Percentiles rank a stretch among this genome's conserved stretches.
phyloP scores from a whole-genome alignment of 805 yeast genomes.

The Saccharomyces jurei region DNA sequence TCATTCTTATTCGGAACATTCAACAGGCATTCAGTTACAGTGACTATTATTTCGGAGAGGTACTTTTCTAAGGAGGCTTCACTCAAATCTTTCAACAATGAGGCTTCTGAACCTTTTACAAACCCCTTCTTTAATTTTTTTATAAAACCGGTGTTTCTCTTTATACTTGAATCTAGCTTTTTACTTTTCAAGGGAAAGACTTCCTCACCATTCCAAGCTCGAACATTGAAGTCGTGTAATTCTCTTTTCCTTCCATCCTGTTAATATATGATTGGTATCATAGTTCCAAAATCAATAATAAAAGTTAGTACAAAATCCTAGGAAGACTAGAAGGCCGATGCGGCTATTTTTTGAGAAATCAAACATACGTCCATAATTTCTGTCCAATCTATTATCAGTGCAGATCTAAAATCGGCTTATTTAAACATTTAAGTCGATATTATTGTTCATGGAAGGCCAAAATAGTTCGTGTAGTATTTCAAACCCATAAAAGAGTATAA shows the following conservation, averaged over 20 bases:
- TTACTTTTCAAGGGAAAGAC: constrained; percentile 22
- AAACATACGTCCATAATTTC: constrained; percentile 7
- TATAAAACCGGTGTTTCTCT: constrained; percentile 74
- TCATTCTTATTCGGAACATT: constrained; percentile 41
- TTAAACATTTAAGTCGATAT: not conserved
- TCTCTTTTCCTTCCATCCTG: constrained; percentile 22
- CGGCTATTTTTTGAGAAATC: not conserved
- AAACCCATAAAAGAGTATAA: not conserved
- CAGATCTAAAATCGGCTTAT: not conserved
- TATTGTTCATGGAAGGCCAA: not conserved
- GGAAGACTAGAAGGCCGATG: not conserved
- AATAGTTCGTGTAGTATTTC: not conserved
- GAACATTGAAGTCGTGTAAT: constrained; percentile 34
- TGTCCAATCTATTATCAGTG: not conserved
- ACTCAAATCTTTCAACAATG: constrained; percentile 52
- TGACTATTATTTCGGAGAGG: constrained; percentile 56
- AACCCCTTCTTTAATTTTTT: constrained; percentile 56
- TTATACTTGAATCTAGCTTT: constrained; percentile 65
- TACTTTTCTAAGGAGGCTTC: constrained; percentile 66
- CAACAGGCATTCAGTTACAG: constrained; percentile 54
- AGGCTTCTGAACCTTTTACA: constrained; percentile 40
- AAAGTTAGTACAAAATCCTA: not conserved
- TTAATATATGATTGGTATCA: not conserved
- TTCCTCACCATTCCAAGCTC: constrained; percentile 48
- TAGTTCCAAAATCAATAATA: not conserved